Base-by-base conservation (phyloP, 176 grass and related monocot species). In the Oryza rufipogon region DNA sequence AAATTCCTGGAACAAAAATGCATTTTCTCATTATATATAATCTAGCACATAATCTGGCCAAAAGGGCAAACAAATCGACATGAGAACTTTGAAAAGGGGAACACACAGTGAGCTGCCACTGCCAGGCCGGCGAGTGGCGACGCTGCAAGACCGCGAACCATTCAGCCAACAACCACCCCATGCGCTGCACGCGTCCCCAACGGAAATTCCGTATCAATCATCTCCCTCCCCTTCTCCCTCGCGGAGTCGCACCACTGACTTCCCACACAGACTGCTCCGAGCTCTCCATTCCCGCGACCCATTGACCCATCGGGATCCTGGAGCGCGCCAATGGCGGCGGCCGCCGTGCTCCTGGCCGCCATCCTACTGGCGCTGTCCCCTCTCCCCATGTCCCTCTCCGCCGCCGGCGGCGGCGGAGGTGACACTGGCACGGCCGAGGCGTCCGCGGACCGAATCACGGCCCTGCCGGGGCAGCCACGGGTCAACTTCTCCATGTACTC, bases 401-500 rank as follows among this genome's bases (percentile, higher is more conserved):
- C 8, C 51, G 30, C 2, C 30, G 30, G 3, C 30, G 30, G 30
- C 2, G 30, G 30, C 30, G 30, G 30, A 32, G 28, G 33, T 5
- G 14, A 67, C 32, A 7, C 11, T 39, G 70, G 14, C 44, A 56
- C 81, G 12, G 73, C 83, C 10, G 77, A 7, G 11, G 78, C 88
- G 15, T 54, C 20, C 39, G 56, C 58, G 7, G 92, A 98, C 85
- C 87, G 87, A 73, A 90, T 98, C 87, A 30, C 42, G 44, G 11
- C 71, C 16, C 91, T 98, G 64, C 93, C 93, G 17, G 92, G 96
- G n/a, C 96, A 95, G 88, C 96, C 91, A 7, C 26, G 58, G 20
- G 91, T 98, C 76, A 91, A 90, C 85, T 98, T 98, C 87, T 87
- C 91, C 76, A 92, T 93, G 80, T 98, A 95, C 85, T 91, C 96